Evolutionary conservation across 2,329 filamentous ascomycete genomes (phyloP).

Genomic region (Stachybotrys chartarum): DNA sequence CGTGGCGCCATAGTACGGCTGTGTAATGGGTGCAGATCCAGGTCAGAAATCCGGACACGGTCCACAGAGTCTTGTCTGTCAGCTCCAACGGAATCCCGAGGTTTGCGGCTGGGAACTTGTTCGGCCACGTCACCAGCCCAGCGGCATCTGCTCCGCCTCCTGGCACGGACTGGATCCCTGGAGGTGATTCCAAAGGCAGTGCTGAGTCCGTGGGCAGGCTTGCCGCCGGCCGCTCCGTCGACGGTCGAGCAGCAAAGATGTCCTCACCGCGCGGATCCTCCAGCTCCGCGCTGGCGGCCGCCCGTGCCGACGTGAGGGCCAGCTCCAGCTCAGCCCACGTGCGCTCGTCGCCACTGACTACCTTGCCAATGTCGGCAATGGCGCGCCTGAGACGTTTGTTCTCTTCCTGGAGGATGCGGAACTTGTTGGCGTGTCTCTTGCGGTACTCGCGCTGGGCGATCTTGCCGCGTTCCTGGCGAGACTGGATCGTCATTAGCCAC

Average conservation of each 20-base stretch:
- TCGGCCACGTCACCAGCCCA: neutral
- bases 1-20: slow-evolving; percentile 13
- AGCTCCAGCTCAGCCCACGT: slow-evolving; percentile 8
- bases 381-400: slow-evolving; percentile 14
- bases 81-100: neutral
- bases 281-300: slow-evolving; percentile 4
- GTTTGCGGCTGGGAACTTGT: neutral
- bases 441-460: slow-evolving; percentile 17
- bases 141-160: too few species aligned
- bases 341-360: slow-evolving; percentile 6
- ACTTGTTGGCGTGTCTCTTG: slow-evolving; percentile 15
- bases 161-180: neutral
- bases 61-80: neutral
- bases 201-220: neutral
- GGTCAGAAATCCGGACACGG: slow-evolving; percentile 12
- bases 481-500: slow-evolving; percentile 6
- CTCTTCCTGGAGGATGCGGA: slow-evolving; percentile 15
- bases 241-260: neutral
- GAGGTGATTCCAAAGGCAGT: neutral
- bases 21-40: slow-evolving; percentile 14
- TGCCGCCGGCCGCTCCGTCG: neutral
- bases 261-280: neutral
- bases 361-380: slow-evolving; percentile 9
- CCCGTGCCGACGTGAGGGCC: slow-evolving; percentile 9
- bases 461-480: slow-evolving; percentile 16